Base-by-base conservation (phyloP, 495 filamentous ascomycete species). In the Trypethelium eluteriae region DNA sequence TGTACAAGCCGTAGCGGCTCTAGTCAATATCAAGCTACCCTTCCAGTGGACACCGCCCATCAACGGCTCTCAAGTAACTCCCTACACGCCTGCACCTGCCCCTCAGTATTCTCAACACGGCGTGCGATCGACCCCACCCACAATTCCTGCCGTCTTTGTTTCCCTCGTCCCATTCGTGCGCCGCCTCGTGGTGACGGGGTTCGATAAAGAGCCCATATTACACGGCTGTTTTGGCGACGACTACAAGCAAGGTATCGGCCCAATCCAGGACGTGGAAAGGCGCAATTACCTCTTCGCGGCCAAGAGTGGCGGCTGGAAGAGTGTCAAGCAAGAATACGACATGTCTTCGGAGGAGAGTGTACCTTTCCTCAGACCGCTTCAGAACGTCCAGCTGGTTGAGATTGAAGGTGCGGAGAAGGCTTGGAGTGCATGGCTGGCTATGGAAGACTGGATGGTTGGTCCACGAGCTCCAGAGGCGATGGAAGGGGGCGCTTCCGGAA, bases 401-500 rank as follows among this genome's bases (percentile, higher is more conserved):
- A 93, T 98, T 69, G 85, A 90, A 67, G 82, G 77, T 12, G 94
- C 93, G 0, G 92, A 98, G 80, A 82, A 82, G 68, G 86, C 80
- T 65, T 96, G 90, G 89, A 90, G 86, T 71, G 85, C 89, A 71
- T 95, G 90, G 90, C 78, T 96, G 39, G 91, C 90, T 9, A 95
- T 96, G 90, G 90, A 96, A 75, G 91, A 96, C 74, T 96, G 92
- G 91, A 94, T 96, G 91, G 80, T 96, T 57, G 92, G 90, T 14
- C 81, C 84, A 2, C 78, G 84, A 67, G 83, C 83, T 38, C 85
- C 84, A 6, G 77, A 79, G 47, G 64, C 66, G 6, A 71, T 73
- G 70, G 62, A 63, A 2, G 68, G 46, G 14, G 69, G 67, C 49
- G 36, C 35, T 39, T 41, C 38, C 41, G 62, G 62, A 25, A n/a